Evolutionary conservation across 164 flowering plant species (phyloP).

Genomic region (Piper betle): DNA sequence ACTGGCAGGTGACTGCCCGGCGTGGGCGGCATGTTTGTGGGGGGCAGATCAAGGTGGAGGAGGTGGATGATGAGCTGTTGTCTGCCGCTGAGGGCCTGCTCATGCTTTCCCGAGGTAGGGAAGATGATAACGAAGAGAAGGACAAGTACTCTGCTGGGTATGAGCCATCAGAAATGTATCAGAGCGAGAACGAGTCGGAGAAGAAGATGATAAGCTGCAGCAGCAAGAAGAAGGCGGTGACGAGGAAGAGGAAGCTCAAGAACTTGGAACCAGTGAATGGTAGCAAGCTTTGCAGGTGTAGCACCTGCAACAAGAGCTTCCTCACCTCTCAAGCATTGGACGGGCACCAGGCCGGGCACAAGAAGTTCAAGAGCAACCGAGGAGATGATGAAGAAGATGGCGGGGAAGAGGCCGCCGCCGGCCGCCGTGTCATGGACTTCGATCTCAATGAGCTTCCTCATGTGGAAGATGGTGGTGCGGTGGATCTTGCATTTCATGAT

Average conservation of each 20-base stretch:
- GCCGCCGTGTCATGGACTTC: conserved; percentile 12
- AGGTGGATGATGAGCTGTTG: conserved; percentile 5
- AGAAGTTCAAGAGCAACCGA: conserved; percentile 16
- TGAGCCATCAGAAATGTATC: not conserved
- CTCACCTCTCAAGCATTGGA: conserved; percentile 52
- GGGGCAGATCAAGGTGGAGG: too few species aligned
- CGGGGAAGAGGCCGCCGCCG: not conserved
- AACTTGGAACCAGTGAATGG: conserved; percentile 13
- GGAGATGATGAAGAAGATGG: not conserved
- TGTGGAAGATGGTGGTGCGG: conserved; percentile 14
- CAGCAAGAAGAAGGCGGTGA: not conserved
- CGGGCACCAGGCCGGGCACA: conserved; percentile 64
- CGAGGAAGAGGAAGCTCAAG: conserved; percentile 16
- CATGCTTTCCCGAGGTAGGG: conserved; percentile 12
- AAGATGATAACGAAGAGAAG: conserved; percentile 7
- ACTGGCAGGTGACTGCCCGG: conserved; percentile 28
- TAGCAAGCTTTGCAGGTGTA: conserved; percentile 18
- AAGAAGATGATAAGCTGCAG: too few species aligned
- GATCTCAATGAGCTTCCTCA: conserved; percentile 48
- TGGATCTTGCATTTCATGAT: conserved; percentile 2
- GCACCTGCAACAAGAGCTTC: conserved; percentile 35
- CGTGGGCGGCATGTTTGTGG: conserved; percentile 14
- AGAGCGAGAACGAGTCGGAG: not conserved
- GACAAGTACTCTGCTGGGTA: not conserved
- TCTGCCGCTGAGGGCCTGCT: conserved; percentile 16